A percentile compares a stretch with the other conserved stretches of the same genome.
These are phyloP conservation scores for Daedaleopsis sinensis DNA, from an alignment of 768 basidiomycete genomes.

Conservation along the genomic window DNA sequence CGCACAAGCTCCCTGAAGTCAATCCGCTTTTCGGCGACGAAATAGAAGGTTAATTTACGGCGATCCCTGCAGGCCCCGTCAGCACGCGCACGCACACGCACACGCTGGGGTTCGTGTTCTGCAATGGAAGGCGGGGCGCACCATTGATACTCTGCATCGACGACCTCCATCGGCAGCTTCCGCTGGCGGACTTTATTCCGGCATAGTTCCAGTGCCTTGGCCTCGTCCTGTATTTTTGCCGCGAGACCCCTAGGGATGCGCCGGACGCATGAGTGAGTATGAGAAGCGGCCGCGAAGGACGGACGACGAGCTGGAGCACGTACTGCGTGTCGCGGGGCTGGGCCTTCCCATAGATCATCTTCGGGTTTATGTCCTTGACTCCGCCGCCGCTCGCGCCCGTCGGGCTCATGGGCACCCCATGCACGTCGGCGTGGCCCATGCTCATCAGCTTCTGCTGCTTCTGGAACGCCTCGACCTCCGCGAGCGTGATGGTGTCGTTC, in stretches of 20 bases:
- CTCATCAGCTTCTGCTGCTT: conserved; percentile 63
- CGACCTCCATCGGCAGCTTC: conserved; percentile 97
- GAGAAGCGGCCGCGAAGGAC: not conserved
- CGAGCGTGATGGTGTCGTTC: conserved; percentile 87
- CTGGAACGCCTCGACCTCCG: conserved; percentile 91
- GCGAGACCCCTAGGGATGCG: conserved; percentile 59
- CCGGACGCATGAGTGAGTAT: not conserved
- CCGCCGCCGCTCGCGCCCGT: conserved; percentile 47
- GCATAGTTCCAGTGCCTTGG: conserved; percentile 89
- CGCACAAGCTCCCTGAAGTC: conserved; percentile 96
- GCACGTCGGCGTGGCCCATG: conserved; percentile 32
- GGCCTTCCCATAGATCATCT: conserved; percentile 94
- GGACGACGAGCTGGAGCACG: conserved; percentile 31
- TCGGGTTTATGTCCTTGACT: conserved; percentile 95
- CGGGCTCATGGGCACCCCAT: conserved; percentile 52
- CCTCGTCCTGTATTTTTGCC: conserved; percentile 87
- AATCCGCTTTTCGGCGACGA: conserved; percentile 92
- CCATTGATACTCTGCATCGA: conserved; percentile 99
- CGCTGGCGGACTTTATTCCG: conserved; percentile 91
- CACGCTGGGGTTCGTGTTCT: not conserved
- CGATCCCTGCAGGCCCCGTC: conserved; percentile 69
- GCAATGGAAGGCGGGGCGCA: conserved; percentile 45
- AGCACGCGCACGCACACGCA: not conserved
- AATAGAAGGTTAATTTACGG: conserved; percentile 98
- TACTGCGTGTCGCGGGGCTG: conserved; percentile 80